A percentile compares a stretch with the other conserved stretches of the same genome.
phyloP scores from a whole-genome alignment of 2,329 filamentous ascomycete genomes.

The Aspergillus thermomutatus region DNA sequence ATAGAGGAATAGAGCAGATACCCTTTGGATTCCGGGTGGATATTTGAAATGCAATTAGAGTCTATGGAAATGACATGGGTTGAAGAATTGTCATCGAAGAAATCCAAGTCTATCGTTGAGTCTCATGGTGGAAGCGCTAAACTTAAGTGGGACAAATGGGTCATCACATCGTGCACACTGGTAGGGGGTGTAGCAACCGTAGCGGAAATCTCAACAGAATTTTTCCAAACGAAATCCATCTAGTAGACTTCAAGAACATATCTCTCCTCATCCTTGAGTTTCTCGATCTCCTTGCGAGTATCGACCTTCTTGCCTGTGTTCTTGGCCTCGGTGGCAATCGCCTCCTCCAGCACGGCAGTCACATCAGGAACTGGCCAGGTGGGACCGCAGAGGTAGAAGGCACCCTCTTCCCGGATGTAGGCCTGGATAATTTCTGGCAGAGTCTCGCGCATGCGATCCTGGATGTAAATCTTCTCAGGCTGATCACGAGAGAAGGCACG shows the following conservation, averaged over 20 bases:
- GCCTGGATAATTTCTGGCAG: constrained; percentile 77
- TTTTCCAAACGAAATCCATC: not conserved
- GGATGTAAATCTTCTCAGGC: constrained; percentile 98
- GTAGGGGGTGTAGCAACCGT: not conserved
- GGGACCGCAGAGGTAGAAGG: constrained; percentile 95
- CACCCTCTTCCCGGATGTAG: constrained; percentile 82
- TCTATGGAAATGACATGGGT: not conserved
- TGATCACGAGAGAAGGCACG: constrained; percentile 95
- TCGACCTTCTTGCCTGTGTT: constrained; percentile 72
- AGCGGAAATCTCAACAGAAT: not conserved
- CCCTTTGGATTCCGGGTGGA: constrained; percentile 11
- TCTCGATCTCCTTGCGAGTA: constrained; percentile 86
- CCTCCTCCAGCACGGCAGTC: constrained; percentile 88
- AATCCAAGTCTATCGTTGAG: not conserved
- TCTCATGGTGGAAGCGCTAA: constrained; percentile 16
- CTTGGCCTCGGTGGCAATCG: constrained; percentile 73
- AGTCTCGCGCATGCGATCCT: constrained; percentile 93
- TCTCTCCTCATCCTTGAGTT: constrained; percentile 87
- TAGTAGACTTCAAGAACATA: constrained; percentile 98
- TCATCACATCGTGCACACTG: constrained; percentile 6
- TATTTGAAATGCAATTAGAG: not conserved
- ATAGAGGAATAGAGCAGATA: constrained; percentile 11
- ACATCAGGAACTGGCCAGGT: constrained; percentile 99
- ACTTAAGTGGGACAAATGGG: constrained; percentile 15
- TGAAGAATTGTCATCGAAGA: not conserved